phyloP scores from a whole-genome alignment of 129 eudicot genomes.

The Pseudognaphalium luteoalbum region DNA sequence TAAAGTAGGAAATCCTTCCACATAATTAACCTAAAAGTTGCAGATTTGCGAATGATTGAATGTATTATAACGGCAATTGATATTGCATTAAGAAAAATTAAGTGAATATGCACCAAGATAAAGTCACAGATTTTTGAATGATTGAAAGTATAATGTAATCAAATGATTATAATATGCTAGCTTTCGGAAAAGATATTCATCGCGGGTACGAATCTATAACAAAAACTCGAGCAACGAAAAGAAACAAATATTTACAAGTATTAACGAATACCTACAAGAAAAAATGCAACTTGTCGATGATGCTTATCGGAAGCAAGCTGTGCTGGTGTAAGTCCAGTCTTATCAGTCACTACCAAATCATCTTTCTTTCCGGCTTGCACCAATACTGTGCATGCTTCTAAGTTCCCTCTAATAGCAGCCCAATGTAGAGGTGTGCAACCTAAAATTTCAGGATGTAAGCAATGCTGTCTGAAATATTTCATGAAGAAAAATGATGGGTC shows the following conservation, averaged over 20 bases:
- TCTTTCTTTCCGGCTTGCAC: slow-evolving; percentile 97
- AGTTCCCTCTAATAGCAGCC: slow-evolving; percentile 96
- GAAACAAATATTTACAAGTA: slow-evolving; percentile 13
- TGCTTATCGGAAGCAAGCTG: slow-evolving; percentile 97
- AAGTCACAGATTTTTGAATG: too few relatives aligned
- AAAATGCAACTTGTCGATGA: slow-evolving; percentile 99
- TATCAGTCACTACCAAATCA: slow-evolving; percentile 81
- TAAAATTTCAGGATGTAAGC: slow-evolving; percentile 34
- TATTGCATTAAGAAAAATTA: background rate
- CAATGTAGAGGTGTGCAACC: slow-evolving; percentile 99
- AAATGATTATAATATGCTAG: background rate
- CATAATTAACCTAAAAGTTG: background rate
- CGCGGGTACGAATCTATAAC: background rate
- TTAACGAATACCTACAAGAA: slow-evolving; percentile 89
- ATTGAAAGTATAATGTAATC: background rate
- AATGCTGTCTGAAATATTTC: slow-evolving; percentile 17
- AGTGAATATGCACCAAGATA: background rate
- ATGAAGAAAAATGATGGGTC: slow-evolving; percentile 1
- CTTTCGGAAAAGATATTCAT: slow-evolving; percentile 1
- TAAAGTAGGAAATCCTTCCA: slow-evolving; percentile 7
- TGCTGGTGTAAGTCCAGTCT: slow-evolving; percentile 97
- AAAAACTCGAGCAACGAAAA: background rate
- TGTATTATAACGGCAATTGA: background rate
- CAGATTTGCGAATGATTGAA: background rate
- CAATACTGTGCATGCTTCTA: slow-evolving; percentile 97